phyloP scores from a whole-genome alignment of 208 protist genomes.

The Trypanosoma boissoni region DNA sequence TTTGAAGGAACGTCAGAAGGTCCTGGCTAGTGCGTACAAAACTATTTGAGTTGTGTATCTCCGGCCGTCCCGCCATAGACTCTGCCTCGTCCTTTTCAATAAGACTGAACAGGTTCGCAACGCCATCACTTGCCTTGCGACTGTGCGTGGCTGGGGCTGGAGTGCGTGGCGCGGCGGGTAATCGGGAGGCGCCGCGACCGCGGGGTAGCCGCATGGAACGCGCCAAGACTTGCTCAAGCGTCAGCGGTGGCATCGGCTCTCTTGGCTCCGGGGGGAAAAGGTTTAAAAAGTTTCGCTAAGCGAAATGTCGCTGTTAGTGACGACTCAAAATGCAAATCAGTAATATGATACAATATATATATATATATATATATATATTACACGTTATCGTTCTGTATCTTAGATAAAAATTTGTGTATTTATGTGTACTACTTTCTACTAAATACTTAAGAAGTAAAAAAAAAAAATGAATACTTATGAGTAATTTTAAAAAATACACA shows the following conservation, averaged over 20 bases:
- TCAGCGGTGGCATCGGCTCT: conserved; percentile 55
- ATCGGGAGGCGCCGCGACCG: background rate
- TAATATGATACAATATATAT: background rate
- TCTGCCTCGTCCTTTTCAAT: conserved; percentile 64
- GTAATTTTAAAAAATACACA: conserved; percentile 4
- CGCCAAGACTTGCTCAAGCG: conserved; percentile 84
- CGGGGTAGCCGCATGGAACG: conserved; percentile 76
- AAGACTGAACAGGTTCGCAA: conserved; percentile 46
- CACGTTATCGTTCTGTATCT: too few relatives aligned
- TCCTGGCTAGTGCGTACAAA: conserved; percentile 67
- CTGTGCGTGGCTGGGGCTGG: background rate
- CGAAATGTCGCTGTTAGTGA: background rate
- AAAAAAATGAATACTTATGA: conserved; percentile 15
- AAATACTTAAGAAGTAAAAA: conserved; percentile 12
- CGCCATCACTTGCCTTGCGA: background rate
- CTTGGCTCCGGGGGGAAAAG: background rate
- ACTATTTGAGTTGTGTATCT: conserved; percentile 33
- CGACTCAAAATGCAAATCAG: background rate
- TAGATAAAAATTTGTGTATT: too few relatives aligned
- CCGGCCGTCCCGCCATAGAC: conserved; percentile 31
- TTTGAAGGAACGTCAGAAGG: conserved; percentile 57
- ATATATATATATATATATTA: background rate
- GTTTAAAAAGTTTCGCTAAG: conserved; percentile 6
- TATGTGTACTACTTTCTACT: background rate
- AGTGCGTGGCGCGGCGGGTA: background rate